These are phyloP conservation scores for Fraxinus pennsylvanica DNA, from an alignment of 257 asterid genomes.

Conservation along the genomic window DNA sequence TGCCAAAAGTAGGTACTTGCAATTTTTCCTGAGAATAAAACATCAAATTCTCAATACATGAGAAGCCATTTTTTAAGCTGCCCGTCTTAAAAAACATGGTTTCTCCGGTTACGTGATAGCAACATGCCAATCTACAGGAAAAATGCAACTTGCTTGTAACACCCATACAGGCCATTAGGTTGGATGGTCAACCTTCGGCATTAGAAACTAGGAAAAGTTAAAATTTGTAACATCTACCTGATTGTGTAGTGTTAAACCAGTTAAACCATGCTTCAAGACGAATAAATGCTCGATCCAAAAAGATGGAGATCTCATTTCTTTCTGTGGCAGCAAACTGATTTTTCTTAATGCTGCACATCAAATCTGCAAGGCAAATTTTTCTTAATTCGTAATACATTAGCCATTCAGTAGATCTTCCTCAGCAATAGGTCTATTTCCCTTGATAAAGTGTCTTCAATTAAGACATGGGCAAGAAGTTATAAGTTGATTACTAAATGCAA, in stretches of 20 bases:
- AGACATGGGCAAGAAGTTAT: not conserved
- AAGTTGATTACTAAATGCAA: slow-evolving; percentile 6
- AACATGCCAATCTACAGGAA: slow-evolving; percentile 8
- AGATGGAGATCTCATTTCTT: slow-evolving; percentile 54
- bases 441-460: not conserved
- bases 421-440: not conserved
- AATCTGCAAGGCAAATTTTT: slow-evolving; percentile 48
- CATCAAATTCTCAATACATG: slow-evolving; percentile 4
- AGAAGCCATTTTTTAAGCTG: slow-evolving; percentile 21
- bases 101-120: slow-evolving; percentile 21
- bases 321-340: slow-evolving; percentile 65
- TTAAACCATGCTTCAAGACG: slow-evolving; percentile 95
- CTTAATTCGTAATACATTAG: not conserved
- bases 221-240: slow-evolving; percentile 47
- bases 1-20: slow-evolving; percentile 87
- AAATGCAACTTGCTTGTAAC: slow-evolving; percentile 19
- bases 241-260: slow-evolving; percentile 92
- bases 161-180: not conserved
- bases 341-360: slow-evolving; percentile 66
- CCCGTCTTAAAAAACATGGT: slow-evolving; percentile 19
- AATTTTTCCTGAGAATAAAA: slow-evolving; percentile 63
- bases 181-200: not conserved
- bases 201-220: slow-evolving; percentile 10
- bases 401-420: slow-evolving; percentile 14
- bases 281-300: slow-evolving; percentile 69